Evolutionary conservation across 352 stramenopile species (phyloP), one percentile per base, ranked within the genome.

Genomic region (Elongisporangium anandrum): DNA sequence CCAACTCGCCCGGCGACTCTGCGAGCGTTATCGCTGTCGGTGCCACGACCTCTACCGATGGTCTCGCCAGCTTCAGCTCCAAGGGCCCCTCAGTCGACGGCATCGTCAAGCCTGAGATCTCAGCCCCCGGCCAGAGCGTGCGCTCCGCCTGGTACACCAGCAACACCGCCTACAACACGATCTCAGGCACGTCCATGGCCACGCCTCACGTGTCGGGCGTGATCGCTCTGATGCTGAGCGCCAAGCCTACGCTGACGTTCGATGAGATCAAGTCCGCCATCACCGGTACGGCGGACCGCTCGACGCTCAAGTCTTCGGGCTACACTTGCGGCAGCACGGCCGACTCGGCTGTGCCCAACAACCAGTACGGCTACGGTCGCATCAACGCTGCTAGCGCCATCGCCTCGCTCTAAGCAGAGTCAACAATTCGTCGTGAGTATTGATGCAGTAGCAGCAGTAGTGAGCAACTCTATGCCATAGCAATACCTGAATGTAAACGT

Each of bases 331-430:
- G 64, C 39, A 34, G 50, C 55, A 60, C 56, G 9, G 13, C n/a
- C 15, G 61, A 76, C 55, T 34, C 52, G 4, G 13, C n/a, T 26
- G 17, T 72, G 57, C 39, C 78, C 78, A 88, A 88, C 76, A 88
- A 86, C 63, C 64, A 77, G 39, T 82, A 75, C 39, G 78, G 78
- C 54, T 77, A 83, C 54, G 78, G 78, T 29, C 75, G 73, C 52
- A 58, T 84, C 39, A 82, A 84, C 66, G 74, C 60, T 4, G 38
- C 66, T 19, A 72, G 62, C 4, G 64, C 66, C 29, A 41, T 41
- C 29, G 29, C 29, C 29, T 4, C 29, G 1, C 9, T 52, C 7
- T 57, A 38, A 26, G 24, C 8, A 39, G 56, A 26, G 38, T 57
- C 24, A 61, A 10, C 22, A 19, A 51, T 3, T 22, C 17, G 17